These are phyloP conservation scores for Colletotrichum gigasporum DNA, from an alignment of 2,329 filamentous ascomycete species.

Conservation along the genomic window DNA sequence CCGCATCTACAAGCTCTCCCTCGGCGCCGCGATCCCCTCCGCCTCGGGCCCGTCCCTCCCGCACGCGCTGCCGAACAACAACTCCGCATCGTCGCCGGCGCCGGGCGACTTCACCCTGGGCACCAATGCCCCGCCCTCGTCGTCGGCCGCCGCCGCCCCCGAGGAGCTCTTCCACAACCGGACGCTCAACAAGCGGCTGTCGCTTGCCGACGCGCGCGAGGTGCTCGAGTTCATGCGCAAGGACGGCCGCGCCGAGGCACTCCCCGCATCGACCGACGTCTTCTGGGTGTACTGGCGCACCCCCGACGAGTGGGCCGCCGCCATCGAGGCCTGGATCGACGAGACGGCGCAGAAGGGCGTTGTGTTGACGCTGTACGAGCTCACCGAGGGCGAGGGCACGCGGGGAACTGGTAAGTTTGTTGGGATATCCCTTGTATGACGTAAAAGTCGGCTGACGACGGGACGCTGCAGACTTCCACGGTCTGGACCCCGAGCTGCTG, in stretches of 20 bases:
- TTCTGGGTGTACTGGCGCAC: slow-evolving; percentile 86
- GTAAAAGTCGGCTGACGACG: slow-evolving; percentile 34
- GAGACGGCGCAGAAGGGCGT: slow-evolving; percentile 87
- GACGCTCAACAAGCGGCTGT: slow-evolving; percentile 60
- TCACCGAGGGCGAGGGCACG: slow-evolving; percentile 87
- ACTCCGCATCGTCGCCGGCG: slow-evolving; percentile 43
- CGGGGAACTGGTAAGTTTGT: slow-evolving; percentile 66
- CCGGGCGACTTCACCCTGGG: slow-evolving; percentile 52
- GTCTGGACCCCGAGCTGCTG: slow-evolving; percentile 86
- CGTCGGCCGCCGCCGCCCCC: slow-evolving; percentile 53
- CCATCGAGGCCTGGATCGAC: slow-evolving; percentile 84
- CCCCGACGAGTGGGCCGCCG: slow-evolving; percentile 88
- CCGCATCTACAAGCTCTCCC: slow-evolving; percentile 78
- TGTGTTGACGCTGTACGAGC: slow-evolving; percentile 92
- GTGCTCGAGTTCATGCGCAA: slow-evolving; percentile 68
- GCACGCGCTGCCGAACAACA: slow-evolving; percentile 39
- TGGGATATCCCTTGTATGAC: no score
- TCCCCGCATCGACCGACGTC: slow-evolving; percentile 58
- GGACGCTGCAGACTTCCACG: slow-evolving; percentile 77
- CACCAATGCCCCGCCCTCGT: slow-evolving; percentile 38
- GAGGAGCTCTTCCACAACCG: slow-evolving; percentile 67
- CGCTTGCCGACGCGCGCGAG: slow-evolving; percentile 61
- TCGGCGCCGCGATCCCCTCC: slow-evolving; percentile 64
- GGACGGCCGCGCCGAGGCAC: slow-evolving; percentile 74
- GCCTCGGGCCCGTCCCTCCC: slow-evolving; percentile 46